Conservation (phyloP, 2,329 filamentous ascomycete species). For the Leptographium wingfieldii region DNA sequence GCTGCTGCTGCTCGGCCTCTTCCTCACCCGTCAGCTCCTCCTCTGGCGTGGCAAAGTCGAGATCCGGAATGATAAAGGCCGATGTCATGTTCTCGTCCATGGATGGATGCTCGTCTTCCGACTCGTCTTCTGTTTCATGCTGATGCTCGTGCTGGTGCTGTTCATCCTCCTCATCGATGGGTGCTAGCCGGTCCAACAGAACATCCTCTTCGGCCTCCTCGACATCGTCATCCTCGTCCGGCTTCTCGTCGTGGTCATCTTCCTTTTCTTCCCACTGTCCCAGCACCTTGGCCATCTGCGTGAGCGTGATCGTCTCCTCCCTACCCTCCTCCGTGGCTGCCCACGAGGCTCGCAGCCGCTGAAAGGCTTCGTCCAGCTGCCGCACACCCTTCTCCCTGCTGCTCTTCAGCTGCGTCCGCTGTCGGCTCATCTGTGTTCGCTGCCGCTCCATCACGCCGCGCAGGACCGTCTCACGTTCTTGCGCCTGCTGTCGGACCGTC, state of each 20-base stretch:
- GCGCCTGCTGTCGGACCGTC: constrained; percentile 5
- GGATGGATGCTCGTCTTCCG: constrained; percentile 1
- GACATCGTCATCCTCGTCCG: not conserved
- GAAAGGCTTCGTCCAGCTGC: constrained; percentile 13
- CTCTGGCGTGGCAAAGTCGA: constrained; percentile 7
- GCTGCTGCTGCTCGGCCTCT: not conserved
- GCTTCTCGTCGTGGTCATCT: not conserved
- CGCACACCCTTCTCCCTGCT: constrained; percentile 10
- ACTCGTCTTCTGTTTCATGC: not conserved
- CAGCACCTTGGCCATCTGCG: constrained; percentile 10
- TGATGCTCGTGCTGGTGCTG: not conserved
- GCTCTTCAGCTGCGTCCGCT: constrained; percentile 5
- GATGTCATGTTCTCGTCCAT: constrained; percentile 15
- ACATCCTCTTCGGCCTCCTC: not conserved
- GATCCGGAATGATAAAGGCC: constrained; percentile 14
- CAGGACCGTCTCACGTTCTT: constrained; percentile 6
- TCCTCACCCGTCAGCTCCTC: not conserved
- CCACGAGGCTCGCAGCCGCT: constrained; percentile 12
- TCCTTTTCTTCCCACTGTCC: constrained; percentile 4
- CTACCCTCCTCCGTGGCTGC: not conserved
- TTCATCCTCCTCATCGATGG: not conserved
- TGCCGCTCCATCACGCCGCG: constrained; percentile 10
- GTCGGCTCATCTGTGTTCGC: constrained; percentile 2
- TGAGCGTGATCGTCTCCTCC: constrained; percentile 10
- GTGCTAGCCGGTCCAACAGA: not conserved